Percentiles rank a stretch among this genome's conserved stretches.
Evolutionary conservation across 352 stramenopile species (phyloP).

Genomic region (Globisporangium recalcitrans): DNA sequence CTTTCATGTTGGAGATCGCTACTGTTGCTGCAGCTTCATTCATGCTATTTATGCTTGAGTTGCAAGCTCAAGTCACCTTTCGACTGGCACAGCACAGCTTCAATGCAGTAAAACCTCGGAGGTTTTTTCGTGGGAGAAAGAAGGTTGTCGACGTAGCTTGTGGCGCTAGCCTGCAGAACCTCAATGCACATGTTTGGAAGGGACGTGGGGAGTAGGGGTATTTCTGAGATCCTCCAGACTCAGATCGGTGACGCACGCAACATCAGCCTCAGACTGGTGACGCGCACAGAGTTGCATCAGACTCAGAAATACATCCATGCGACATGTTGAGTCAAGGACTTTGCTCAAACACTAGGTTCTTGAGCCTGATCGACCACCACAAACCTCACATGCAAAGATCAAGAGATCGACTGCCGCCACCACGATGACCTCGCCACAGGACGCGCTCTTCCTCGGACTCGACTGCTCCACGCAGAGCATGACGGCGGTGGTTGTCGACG

Average conservation of each 20-base stretch:
- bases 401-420: background rate
- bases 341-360: background rate
- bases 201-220: conserved; percentile 3
- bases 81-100: background rate
- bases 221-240: background rate
- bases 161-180: conserved; percentile 10
- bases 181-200: conserved; percentile 17
- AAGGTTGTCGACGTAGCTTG: conserved; percentile 1
- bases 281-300: background rate
- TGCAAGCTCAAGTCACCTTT: too few relatives aligned
- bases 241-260: background rate
- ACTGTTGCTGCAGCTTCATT: too few relatives aligned
- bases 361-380: too few relatives aligned
- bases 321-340: background rate
- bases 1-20: too few relatives aligned
- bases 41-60: too few relatives aligned
- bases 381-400: too few relatives aligned
- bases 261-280: conserved; percentile 1
- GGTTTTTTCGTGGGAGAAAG: conserved; percentile 2
- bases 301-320: conserved; percentile 1
- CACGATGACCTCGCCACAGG: conserved; percentile 6
- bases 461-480: conserved; percentile 88
- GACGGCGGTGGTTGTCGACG: conserved; percentile 56
- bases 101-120: conserved; percentile 1
- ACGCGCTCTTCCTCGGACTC: conserved; percentile 49